A percentile compares a stretch with the other conserved stretches of the same genome.
Conservation (phyloP, 2,329 filamentous ascomycete species). For the Blumeria graminis region DNA sequence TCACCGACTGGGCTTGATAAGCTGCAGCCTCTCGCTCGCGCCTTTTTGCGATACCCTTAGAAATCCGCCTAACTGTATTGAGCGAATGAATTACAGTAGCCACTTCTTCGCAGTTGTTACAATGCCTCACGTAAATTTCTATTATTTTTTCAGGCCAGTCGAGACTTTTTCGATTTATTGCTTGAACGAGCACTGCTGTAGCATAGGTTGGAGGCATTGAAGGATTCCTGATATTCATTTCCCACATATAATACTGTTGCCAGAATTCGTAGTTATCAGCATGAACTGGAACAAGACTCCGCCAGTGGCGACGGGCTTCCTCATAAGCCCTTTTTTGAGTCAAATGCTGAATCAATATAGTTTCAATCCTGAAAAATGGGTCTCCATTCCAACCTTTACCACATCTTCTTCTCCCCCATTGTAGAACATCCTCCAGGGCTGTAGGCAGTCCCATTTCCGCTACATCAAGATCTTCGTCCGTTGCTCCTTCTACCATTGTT, state of each 20-base stretch:
- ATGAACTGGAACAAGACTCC: conserved; percentile 40
- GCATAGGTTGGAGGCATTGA: conserved; percentile 38
- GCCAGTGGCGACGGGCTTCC: conserved; percentile 56
- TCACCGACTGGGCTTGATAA: conserved; percentile 18
- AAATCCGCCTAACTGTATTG: conserved; percentile 46
- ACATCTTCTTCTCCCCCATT: conserved; percentile 49
- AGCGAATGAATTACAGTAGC: conserved; percentile 49
- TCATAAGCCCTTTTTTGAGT: conserved; percentile 60
- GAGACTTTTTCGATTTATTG: conserved; percentile 33
- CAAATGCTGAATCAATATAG: conserved; percentile 77
- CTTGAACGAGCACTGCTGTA: conserved; percentile 53
- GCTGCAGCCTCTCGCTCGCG: conserved; percentile 40
- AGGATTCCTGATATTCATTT: conserved; percentile 32
- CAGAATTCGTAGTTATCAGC: conserved; percentile 79
- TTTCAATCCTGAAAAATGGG: conserved; percentile 66
- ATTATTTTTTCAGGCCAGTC: conserved; percentile 59
- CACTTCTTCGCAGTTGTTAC: conserved; percentile 72
- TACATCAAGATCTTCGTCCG: conserved; percentile 65
- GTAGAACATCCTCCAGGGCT: conserved; percentile 63
- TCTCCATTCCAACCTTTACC: conserved; percentile 63
- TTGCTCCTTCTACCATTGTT: conserved; percentile 48
- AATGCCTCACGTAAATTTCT: conserved; percentile 53
- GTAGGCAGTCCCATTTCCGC: conserved; percentile 74
- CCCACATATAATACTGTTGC: conserved; percentile 79
- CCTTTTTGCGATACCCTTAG: conserved; percentile 35